phyloP scores from a whole-genome alignment of 495 filamentous ascomycete genomes.

The Hyaloscypha hepaticicola region DNA sequence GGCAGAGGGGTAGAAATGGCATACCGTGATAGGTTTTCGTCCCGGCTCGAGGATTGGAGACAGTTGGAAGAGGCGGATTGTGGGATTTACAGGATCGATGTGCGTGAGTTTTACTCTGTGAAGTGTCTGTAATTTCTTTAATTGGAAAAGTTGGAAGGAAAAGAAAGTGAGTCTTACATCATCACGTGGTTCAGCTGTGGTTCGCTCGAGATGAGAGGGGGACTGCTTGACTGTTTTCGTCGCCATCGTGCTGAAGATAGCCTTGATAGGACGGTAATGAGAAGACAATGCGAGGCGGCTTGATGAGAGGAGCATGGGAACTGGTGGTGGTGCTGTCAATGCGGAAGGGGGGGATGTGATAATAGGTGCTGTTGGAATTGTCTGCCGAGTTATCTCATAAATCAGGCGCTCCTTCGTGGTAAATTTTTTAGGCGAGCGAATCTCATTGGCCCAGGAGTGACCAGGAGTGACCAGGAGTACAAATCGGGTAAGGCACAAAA shows the following conservation, averaged over 20 bases:
- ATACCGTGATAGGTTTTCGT: constrained; percentile 29
- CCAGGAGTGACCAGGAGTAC: too few relatives aligned
- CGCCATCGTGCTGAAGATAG: background rate
- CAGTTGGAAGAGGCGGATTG: constrained; percentile 51
- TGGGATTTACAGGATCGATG: constrained; percentile 48
- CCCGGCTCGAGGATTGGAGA: constrained; percentile 30
- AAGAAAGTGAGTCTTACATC: constrained; percentile 32
- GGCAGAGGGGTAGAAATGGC: constrained; percentile 26
- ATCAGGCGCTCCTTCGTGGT: too few relatives aligned
- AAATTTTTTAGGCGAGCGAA: too few relatives aligned
- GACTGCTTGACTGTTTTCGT: constrained; percentile 9
- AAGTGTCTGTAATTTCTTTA: constrained; percentile 37
- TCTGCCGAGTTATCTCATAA: too few relatives aligned
- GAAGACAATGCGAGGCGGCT: background rate
- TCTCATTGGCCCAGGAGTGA: too few relatives aligned
- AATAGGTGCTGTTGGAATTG: too few relatives aligned
- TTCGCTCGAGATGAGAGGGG: constrained; percentile 58
- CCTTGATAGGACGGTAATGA: too few relatives aligned
- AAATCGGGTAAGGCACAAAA: too few relatives aligned
- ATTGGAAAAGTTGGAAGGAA: constrained; percentile 10
- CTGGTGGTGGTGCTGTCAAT: too few relatives aligned
- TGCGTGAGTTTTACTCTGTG: constrained; percentile 48
- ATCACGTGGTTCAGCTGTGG: constrained; percentile 68
- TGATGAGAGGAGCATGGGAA: background rate
- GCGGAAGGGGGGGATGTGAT: too few relatives aligned